Evolutionary conservation across 176 grass and related monocot genomes (phyloP), one percentile per base, ranked within the genome.

Genomic region (Aechmea fasciata): DNA sequence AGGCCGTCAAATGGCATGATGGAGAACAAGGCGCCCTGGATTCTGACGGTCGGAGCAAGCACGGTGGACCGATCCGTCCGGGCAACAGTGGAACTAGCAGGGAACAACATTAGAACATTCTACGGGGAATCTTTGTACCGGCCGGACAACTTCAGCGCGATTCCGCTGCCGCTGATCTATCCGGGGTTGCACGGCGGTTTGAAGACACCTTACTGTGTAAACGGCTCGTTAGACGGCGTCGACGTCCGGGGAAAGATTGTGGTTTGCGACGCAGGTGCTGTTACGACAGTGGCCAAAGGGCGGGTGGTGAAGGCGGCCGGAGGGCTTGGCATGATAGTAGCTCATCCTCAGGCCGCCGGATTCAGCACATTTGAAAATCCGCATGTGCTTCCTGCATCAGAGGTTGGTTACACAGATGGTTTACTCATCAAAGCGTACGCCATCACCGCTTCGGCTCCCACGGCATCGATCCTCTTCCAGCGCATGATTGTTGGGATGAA

Each of bases 1-100:
- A 47, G 66, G 33, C 66, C 66, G n/a, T 9, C 48, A n/a, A 2
- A 1, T 2, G 41, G 33, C 33, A 49, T 47, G 47, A 13, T 22
- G 5, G 9, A 14, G 0, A 68, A 68, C 66, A 47, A 68, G 1
- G 66, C 66, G 14, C 66, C 47, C 9, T 68, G 66, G 66, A 48
- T 52, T 11, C 68, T 70, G 19, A 70, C 68, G 22, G 68, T 70
- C 3, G 68, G 19, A 2, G 68, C 68, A 0, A 70, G 50, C 68
- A 70, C 68, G 49, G 33, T 52, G 22, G 22, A 70, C 13, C 68
- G 49, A 11, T 51, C 49, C 3, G 4, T 70, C 11, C 10, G 19
- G 13, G 14, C 68, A 9, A 52, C 11, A 4, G 64, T 55, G 4
- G n/a, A 55, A 55, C 70, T 73, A 2, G n/a, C n/a, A n/a, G 71